phyloP scores from a whole-genome alignment of 208 protist species.

The Leishmania tropica region DNA sequence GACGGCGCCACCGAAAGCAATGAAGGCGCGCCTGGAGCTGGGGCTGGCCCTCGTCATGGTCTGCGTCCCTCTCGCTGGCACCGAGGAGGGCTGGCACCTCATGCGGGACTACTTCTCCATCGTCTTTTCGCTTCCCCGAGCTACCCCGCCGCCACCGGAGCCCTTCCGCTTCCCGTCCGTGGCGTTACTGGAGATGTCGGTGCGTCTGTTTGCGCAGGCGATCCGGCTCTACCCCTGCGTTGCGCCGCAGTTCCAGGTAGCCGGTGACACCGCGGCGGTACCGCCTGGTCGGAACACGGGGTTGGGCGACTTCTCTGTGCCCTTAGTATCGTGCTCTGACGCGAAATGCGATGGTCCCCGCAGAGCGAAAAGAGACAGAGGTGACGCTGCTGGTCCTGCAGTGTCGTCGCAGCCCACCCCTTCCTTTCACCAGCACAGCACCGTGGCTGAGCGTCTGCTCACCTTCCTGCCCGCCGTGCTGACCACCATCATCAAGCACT shows the following conservation, averaged over 20 bases:
- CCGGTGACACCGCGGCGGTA: background rate
- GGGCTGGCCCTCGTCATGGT: conserved; percentile 53
- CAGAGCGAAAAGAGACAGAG: background rate
- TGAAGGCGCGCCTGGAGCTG: conserved; percentile 40
- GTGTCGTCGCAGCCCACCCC: background rate
- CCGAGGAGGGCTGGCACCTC: conserved; percentile 56
- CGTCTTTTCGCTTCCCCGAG: conserved; percentile 16
- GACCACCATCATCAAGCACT: conserved; percentile 17
- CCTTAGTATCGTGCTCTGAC: no score
- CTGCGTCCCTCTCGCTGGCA: conserved; percentile 45
- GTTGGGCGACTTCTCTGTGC: background rate
- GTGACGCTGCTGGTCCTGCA: background rate
- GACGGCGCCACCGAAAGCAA: conserved; percentile 5
- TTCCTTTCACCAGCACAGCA: conserved; percentile 22
- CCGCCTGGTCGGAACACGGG: background rate
- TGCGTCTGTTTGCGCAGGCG: conserved; percentile 23
- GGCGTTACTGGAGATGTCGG: conserved; percentile 22
- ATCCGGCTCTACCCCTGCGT: conserved; percentile 34
- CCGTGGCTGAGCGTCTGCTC: conserved; percentile 21
- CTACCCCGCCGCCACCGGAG: background rate
- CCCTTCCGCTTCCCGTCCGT: conserved; percentile 24
- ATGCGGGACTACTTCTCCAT: conserved; percentile 60
- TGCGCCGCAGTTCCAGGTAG: conserved; percentile 4
- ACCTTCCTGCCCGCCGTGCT: conserved; percentile 26
- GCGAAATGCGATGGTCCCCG: no score